Percentiles rank a stretch among this genome's conserved stretches.
These are phyloP conservation scores for Exophiala bonariae DNA, from an alignment of 2,329 filamentous ascomycete species.

Conservation along the genomic window DNA sequence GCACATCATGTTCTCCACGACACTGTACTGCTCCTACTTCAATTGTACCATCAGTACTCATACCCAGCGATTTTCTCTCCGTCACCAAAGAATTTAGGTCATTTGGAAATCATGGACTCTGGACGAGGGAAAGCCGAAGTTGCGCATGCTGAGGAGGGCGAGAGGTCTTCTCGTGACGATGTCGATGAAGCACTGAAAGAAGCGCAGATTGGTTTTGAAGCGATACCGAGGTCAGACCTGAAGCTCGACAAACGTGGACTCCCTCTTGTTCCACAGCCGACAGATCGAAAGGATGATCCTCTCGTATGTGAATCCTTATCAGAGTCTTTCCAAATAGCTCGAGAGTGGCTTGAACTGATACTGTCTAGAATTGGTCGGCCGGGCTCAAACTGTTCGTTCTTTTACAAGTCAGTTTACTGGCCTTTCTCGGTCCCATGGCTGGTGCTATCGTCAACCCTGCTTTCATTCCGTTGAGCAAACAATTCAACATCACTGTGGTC, in stretches of 20 bases:
- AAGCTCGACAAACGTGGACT: conserved; percentile 28
- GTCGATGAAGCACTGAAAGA: conserved; percentile 1
- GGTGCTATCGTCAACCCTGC: conserved; percentile 35
- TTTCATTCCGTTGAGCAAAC: conserved; percentile 32
- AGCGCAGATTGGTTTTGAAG: background rate
- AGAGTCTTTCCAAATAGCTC: too few relatives aligned
- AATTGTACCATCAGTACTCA: background rate
- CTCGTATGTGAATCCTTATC: conserved; percentile 16
- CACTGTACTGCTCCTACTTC: background rate
- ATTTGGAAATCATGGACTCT: conserved; percentile 1
- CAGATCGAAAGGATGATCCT: conserved; percentile 27
- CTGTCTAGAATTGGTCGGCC: conserved; percentile 27
- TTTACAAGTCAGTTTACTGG: conserved; percentile 34
- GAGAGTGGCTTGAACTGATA: background rate
- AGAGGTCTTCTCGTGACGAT: conserved; percentile 1
- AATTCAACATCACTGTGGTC: conserved; percentile 34
- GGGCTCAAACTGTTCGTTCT: conserved; percentile 27
- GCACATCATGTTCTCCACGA: conserved; percentile 1
- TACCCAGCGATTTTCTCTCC: background rate
- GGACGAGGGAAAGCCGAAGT: conserved; percentile 9
- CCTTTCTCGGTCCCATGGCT: conserved; percentile 33
- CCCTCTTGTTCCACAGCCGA: conserved; percentile 29
- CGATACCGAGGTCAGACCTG: conserved; percentile 1
- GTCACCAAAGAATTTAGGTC: too few relatives aligned
- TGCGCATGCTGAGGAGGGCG: conserved; percentile 9